These are phyloP conservation scores for Achlya hypogyna DNA, from an alignment of 352 stramenopile genomes.

Conservation along the genomic window DNA sequence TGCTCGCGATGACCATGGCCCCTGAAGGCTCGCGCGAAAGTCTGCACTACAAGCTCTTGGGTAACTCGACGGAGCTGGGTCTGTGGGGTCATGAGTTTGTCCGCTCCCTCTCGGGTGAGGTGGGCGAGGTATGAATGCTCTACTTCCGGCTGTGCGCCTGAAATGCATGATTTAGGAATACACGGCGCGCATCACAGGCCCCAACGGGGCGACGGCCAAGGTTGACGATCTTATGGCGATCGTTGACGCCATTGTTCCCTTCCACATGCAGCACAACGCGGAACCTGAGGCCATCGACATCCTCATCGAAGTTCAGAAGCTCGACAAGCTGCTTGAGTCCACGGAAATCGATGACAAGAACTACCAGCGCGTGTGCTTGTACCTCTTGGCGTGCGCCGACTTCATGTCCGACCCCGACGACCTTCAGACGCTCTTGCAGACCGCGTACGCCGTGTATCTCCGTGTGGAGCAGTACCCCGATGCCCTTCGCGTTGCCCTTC, in stretches of 20 bases:
- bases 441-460: constrained; percentile 93
- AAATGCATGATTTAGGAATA: constrained; percentile 47
- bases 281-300: constrained; percentile 99
- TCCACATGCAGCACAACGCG: constrained; percentile 99
- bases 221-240: constrained; percentile 90
- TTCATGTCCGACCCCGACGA: constrained; percentile 99
- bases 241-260: constrained; percentile 98
- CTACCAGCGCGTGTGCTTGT: constrained; percentile 97
- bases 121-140: constrained; percentile 71
- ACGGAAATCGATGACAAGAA: constrained; percentile 97
- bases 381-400: constrained; percentile 96
- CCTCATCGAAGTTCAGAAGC: constrained; percentile 96
- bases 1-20: constrained; percentile 98
- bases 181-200: constrained; percentile 58
- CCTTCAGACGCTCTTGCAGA: constrained; percentile 84
- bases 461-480: constrained; percentile 92
- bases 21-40: constrained; percentile 86
- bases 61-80: constrained; percentile 87
- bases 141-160: neutral
- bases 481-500: constrained; percentile 94
- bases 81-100: constrained; percentile 99
- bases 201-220: constrained; percentile 49
- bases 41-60: constrained; percentile 86
- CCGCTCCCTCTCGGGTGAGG: constrained; percentile 94
- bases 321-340: constrained; percentile 90